phyloP scores from a whole-genome alignment of 2,329 filamentous ascomycete species.

The Teratosphaeria destructans region DNA sequence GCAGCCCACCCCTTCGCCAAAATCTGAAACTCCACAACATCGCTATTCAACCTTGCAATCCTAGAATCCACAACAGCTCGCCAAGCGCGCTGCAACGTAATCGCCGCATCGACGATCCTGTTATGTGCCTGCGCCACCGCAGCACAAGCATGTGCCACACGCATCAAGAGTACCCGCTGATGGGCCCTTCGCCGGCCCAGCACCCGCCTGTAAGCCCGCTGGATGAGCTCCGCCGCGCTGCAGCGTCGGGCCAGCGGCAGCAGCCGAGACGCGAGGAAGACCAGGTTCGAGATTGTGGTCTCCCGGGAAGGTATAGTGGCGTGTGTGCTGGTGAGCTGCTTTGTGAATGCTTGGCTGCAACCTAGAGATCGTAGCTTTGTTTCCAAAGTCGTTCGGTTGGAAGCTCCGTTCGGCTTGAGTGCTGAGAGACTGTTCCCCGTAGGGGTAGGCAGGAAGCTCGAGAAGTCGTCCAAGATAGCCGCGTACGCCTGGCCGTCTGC shows the following conservation, averaged over 20 bases:
- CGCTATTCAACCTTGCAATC: slow-evolving; percentile 25
- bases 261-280: slow-evolving; percentile 50
- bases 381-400: slow-evolving; percentile 29
- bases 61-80: slow-evolving; percentile 27
- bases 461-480: slow-evolving; percentile 48
- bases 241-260: slow-evolving; percentile 40
- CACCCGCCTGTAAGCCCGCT: slow-evolving; percentile 39
- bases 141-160: slow-evolving; percentile 37
- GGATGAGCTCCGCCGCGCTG: slow-evolving; percentile 44
- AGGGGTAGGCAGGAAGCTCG: slow-evolving; percentile 29
- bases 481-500: slow-evolving; percentile 44
- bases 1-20: slow-evolving; percentile 33
- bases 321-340: slow-evolving; percentile 29
- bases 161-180: slow-evolving; percentile 29
- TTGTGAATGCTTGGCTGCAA: slow-evolving; percentile 35
- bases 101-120: slow-evolving; percentile 30
- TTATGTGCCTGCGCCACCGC: slow-evolving; percentile 36
- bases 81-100: slow-evolving; percentile 37
- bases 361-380: slow-evolving; percentile 31
- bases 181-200: background rate
- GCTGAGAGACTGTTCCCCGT: slow-evolving; percentile 10
- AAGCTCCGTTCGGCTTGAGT: slow-evolving; percentile 6
- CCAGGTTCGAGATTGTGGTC: slow-evolving; percentile 46
- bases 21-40: slow-evolving; percentile 33
- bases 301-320: slow-evolving; percentile 40